Evolutionary conservation across 768 basidiomycete species (phyloP).

Genomic region (Xerocomus potaroensis): DNA sequence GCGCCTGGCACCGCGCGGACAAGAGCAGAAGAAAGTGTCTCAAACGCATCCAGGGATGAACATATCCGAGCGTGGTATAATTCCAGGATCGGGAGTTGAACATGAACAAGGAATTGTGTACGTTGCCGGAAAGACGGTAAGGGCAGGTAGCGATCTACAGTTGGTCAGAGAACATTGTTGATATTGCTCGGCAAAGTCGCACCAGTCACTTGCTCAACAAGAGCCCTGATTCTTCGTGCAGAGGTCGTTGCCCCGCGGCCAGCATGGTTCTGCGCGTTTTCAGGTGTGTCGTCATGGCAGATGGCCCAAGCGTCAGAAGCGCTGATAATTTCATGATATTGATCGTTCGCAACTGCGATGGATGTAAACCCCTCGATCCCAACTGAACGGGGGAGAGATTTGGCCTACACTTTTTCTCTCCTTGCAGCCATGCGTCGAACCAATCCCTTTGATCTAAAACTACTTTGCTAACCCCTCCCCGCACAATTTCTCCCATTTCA

Average conservation of each 20-base stretch:
- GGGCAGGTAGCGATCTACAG: constrained; percentile 82
- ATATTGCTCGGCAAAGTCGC: constrained; percentile 11
- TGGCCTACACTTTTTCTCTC: constrained; percentile 80
- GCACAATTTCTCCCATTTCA: constrained; percentile 34
- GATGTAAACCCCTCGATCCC: background rate
- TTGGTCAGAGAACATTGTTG: background rate
- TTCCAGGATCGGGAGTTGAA: constrained; percentile 83
- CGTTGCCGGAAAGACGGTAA: constrained; percentile 76
- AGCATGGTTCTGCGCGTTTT: constrained; percentile 30
- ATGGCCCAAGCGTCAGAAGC: constrained; percentile 84
- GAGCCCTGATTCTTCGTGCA: constrained; percentile 73
- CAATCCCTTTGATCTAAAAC: constrained; percentile 82
- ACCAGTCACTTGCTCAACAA: constrained; percentile 93
- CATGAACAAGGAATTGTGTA: constrained; percentile 74
- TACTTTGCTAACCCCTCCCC: constrained; percentile 78
- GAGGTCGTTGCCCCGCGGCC: constrained; percentile 75
- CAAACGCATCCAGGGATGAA: constrained; percentile 89
- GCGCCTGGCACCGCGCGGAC: constrained; percentile 92
- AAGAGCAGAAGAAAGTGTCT: constrained; percentile 82
- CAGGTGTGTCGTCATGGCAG: constrained; percentile 56
- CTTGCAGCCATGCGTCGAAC: constrained; percentile 88
- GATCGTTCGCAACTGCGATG: constrained; percentile 73
- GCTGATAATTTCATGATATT: constrained; percentile 81
- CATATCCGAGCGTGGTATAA: constrained; percentile 74
- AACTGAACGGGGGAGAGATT: background rate